Percentiles rank a stretch among this genome's conserved stretches.
Conservation (phyloP, 192 early-diverging fungal genomes). For the Bifiguratus adelaidae region DNA sequence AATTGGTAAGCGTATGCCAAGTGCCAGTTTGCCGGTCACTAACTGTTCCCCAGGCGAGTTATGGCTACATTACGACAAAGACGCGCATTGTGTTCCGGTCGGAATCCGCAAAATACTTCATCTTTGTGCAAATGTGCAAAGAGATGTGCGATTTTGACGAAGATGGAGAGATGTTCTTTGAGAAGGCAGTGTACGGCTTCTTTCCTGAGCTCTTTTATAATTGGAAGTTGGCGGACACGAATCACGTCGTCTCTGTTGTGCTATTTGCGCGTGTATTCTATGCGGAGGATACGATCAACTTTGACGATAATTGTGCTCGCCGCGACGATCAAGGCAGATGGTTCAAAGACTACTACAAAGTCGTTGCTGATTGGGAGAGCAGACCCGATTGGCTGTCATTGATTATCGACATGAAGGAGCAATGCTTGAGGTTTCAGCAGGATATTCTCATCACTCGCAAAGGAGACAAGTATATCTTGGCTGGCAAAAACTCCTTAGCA, state of each 20-base stretch:
- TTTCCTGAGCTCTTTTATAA: slow-evolving; percentile 77
- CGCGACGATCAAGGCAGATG: slow-evolving; percentile 43
- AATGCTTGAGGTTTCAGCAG: slow-evolving; percentile 63
- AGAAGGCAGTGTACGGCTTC: slow-evolving; percentile 84
- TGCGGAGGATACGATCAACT: slow-evolving; percentile 28
- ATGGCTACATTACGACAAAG: slow-evolving; percentile 67
- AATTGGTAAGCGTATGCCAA: slow-evolving; percentile 25
- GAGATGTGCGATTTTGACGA: slow-evolving; percentile 99
- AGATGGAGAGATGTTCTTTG: slow-evolving; percentile 92
- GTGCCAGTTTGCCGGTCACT: no score
- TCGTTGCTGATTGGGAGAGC: slow-evolving; percentile 88
- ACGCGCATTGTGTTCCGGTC: slow-evolving; percentile 89
- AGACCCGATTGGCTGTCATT: slow-evolving; percentile 61
- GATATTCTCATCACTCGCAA: slow-evolving; percentile 48
- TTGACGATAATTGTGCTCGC: slow-evolving; percentile 27
- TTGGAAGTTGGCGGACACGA: slow-evolving; percentile 75
- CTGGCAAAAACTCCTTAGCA: slow-evolving; percentile 76
- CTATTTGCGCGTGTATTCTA: slow-evolving; percentile 89
- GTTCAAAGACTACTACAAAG: slow-evolving; percentile 93
- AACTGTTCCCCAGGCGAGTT: slow-evolving; percentile 39
- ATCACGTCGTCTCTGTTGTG: slow-evolving; percentile 93
- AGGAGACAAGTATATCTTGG: slow-evolving; percentile 27
- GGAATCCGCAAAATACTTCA: slow-evolving; percentile 86
- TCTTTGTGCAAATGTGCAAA: slow-evolving; percentile 92
- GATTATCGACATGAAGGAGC: slow-evolving; percentile 55